Conservation (phyloP, 208 protist genomes). For the Leishmania braziliensis region DNA sequence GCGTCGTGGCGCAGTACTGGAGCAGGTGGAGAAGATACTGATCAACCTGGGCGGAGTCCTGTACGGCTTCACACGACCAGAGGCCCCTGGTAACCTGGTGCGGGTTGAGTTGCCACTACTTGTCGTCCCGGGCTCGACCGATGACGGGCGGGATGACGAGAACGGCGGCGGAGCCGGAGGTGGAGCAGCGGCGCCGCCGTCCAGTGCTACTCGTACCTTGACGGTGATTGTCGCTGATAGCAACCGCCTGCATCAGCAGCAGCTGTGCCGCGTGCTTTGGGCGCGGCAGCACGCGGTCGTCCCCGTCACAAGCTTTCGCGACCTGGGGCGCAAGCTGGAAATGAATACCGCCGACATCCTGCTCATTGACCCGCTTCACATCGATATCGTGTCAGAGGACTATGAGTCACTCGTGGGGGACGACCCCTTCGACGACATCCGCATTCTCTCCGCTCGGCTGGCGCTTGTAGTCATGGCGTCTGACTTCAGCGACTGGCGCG, state of each 20-base stretch:
- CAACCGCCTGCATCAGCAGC: constrained; percentile 65
- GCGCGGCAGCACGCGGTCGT: constrained; percentile 83
- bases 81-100: constrained; percentile 57
- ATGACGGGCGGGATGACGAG: constrained; percentile 40
- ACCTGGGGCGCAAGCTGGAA: constrained; percentile 72
- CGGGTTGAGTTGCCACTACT: constrained; percentile 80
- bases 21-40: constrained; percentile 49
- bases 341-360: constrained; percentile 68
- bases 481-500: constrained; percentile 83
- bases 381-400: constrained; percentile 69
- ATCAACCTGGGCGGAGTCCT: constrained; percentile 62
- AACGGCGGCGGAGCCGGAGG: constrained; percentile 6
- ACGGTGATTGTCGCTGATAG: constrained; percentile 81
- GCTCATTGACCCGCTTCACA: constrained; percentile 76
- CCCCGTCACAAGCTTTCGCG: constrained; percentile 70
- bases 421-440: constrained; percentile 66
- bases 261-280: constrained; percentile 82
- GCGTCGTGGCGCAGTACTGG: constrained; percentile 30
- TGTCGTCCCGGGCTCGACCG: constrained; percentile 56
- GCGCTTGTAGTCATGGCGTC: constrained; percentile 75
- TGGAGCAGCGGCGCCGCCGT: neutral
- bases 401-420: constrained; percentile 46
- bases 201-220: constrained; percentile 37
- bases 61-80: constrained; percentile 63
- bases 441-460: constrained; percentile 42